Conservation (phyloP, 441 rosid genomes). For the Adansonia gregorii region DNA sequence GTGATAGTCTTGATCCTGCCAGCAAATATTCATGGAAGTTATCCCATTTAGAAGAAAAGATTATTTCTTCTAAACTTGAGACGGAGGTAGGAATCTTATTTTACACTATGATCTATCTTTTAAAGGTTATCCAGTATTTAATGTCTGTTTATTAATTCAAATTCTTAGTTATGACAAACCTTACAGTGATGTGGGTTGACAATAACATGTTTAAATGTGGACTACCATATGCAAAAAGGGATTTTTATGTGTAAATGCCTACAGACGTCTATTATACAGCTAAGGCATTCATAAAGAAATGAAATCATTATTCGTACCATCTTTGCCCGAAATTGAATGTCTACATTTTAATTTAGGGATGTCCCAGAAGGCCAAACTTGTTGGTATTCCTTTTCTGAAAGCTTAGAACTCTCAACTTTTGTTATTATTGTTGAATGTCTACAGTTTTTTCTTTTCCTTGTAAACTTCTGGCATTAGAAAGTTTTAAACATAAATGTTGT, state of each 20-base stretch:
- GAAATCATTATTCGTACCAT: neutral
- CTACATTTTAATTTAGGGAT: conserved; percentile 1
- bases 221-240: neutral
- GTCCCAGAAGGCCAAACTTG: neutral
- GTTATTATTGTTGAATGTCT: neutral
- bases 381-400: neutral
- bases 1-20: conserved; percentile 82
- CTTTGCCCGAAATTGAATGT: neutral
- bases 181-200: neutral
- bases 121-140: neutral
- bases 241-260: neutral
- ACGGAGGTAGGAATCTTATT: conserved; percentile 59
- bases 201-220: conserved; percentile 1
- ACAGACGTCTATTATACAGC: neutral
- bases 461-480: neutral
- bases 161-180: neutral
- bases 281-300: neutral
- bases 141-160: neutral
- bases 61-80: conserved; percentile 68
- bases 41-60: conserved; percentile 58
- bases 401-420: neutral
- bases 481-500: neutral
- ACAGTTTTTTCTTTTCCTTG: neutral
- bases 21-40: conserved; percentile 72
- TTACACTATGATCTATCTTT: conserved; percentile 12